These are phyloP conservation scores for Stachybotrys chlorohalonatus DNA, from an alignment of 2,329 filamentous ascomycete genomes.

Conservation along the genomic window DNA sequence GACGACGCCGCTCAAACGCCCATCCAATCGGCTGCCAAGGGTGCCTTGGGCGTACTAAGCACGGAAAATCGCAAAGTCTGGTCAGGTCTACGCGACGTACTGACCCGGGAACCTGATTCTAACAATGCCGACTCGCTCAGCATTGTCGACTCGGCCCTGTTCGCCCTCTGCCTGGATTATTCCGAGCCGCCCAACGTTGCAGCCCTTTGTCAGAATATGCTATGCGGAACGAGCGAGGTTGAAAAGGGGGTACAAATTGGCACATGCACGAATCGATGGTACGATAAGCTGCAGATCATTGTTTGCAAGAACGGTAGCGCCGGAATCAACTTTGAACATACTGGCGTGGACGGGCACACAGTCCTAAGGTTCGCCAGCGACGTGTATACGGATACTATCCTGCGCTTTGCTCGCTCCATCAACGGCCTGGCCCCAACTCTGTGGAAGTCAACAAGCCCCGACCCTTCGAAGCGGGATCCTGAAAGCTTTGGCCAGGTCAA, in stretches of 20 bases:
- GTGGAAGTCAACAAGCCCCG: constrained; percentile 84
- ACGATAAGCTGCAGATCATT: constrained; percentile 98
- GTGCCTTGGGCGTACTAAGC: constrained; percentile 83
- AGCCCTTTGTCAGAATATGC: constrained; percentile 95
- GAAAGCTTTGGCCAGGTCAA: constrained; percentile 87
- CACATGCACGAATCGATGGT: constrained; percentile 97
- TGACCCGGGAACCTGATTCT: constrained; percentile 76
- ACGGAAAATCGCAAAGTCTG: constrained; percentile 96
- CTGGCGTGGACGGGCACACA: constrained; percentile 93
- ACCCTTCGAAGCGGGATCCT: constrained; percentile 86
- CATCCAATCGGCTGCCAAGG: constrained; percentile 91
- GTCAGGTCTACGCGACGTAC: constrained; percentile 81
- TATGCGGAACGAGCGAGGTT: constrained; percentile 87
- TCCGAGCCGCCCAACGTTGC: constrained; percentile 74
- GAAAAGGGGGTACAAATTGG: constrained; percentile 92
- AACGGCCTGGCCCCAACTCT: constrained; percentile 87
- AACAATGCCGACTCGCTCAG: constrained; percentile 96
- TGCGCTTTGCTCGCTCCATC: constrained; percentile 90
- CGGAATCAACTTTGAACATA: constrained; percentile 98
- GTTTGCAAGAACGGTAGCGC: constrained; percentile 98
- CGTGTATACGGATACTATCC: constrained; percentile 93
- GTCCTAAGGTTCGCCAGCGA: constrained; percentile 94
- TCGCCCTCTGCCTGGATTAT: constrained; percentile 87
- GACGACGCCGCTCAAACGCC: constrained; percentile 85
- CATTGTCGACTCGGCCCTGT: constrained; percentile 90